Conservation (phyloP, 495 filamentous ascomycete genomes). For the Amphirosellinia nigrospora region DNA sequence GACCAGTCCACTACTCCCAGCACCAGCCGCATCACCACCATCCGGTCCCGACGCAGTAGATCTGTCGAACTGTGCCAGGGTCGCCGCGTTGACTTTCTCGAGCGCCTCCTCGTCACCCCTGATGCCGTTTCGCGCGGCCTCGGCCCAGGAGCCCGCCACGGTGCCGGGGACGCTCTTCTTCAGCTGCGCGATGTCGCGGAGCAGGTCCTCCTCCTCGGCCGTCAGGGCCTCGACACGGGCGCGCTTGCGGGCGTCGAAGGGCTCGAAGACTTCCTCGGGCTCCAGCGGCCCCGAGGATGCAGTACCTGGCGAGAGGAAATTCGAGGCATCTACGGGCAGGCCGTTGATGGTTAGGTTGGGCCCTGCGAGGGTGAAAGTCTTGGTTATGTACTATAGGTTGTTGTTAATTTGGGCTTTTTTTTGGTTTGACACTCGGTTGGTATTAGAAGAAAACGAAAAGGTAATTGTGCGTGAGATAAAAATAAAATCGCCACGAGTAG, state of each 20-base stretch:
- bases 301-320: slow-evolving; percentile 49
- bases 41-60: slow-evolving; percentile 19
- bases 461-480: not conserved
- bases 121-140: slow-evolving; percentile 52
- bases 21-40: not conserved
- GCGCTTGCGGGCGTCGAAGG: slow-evolving; percentile 75
- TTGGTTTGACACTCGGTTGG: not conserved
- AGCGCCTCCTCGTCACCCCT: slow-evolving; percentile 56
- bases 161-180: slow-evolving; percentile 69
- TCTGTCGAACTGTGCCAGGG: slow-evolving; percentile 10
- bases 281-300: slow-evolving; percentile 43
- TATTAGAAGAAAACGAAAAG: not conserved
- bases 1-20: not conserved
- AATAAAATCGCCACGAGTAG: not conserved
- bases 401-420: slow-evolving; percentile 9
- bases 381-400: slow-evolving; percentile 68
- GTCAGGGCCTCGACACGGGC: slow-evolving; percentile 69
- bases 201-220: slow-evolving; percentile 74
- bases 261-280: slow-evolving; percentile 69
- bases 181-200: slow-evolving; percentile 72
- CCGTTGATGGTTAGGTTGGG: slow-evolving; percentile 84
- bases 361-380: slow-evolving; percentile 71
- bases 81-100: slow-evolving; percentile 37
- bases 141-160: slow-evolving; percentile 62
- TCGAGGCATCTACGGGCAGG: slow-evolving; percentile 56